Evolutionary conservation across 306 rosid species (phyloP), one percentile per base, ranked within the genome.

Genomic region (Glycine tomentella): DNA sequence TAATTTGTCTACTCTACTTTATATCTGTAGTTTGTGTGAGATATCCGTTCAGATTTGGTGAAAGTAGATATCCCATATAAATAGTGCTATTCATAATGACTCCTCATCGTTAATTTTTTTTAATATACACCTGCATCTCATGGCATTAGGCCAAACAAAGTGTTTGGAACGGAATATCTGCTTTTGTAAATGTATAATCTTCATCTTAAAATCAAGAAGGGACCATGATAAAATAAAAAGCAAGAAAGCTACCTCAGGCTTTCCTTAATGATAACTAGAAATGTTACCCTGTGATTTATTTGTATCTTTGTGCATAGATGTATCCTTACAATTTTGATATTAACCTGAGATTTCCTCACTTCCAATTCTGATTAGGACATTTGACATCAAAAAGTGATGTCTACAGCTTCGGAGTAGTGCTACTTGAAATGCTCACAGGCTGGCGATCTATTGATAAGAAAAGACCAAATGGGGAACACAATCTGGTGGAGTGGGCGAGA

Each of bases 391-490:
- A 93, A 82, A 95, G 94, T 64, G 99, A 95, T 53, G 99, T 95
- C 78, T 95, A 93, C 82, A 92, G 99, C 87, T 95, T 91, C 68
- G 99, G 99, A 59, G 99, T 95, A 20, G 99, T 95, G 40, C 86
- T 95, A 58, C 96, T 95, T 3, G 99, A 95, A 84, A 89, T 95
- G 94, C 87, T 95, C 62, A 93, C 95, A 0, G 99, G 99, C n/a
- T 87, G 97, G 55, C 80, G 99, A 86, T 89, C 98, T 9, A 88
- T 93, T 83, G 99, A 95, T 70, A 95, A 95, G 86, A 89, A 72
- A 74, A 90, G 98, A 83, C 94, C 98, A 16, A 93, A 89, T n/a
- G 98, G 98, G 36, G 99, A 95, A 81, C 98, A 93, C 67, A 95
- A 93, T 90, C 93, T 95, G 68, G 97, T 95, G 57, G 91, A 91